Evolutionary conservation across 1,284 basidiomycete genomes (phyloP), one percentile per base, ranked within the genome.

Genomic region (Ustilago cynodontis): DNA sequence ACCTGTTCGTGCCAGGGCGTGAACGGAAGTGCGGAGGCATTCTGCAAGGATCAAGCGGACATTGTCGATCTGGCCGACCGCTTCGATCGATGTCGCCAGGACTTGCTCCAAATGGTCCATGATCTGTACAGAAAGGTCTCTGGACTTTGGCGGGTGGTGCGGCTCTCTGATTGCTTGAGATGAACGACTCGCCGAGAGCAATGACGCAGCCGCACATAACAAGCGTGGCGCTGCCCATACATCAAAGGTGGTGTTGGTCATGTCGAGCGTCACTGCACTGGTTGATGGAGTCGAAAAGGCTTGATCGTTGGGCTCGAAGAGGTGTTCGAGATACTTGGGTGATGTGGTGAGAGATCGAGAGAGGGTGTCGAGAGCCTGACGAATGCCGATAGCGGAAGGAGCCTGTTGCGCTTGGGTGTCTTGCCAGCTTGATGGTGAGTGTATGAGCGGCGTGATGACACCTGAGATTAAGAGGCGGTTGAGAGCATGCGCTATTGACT

Each of bases 191-290:
- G 59, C 55, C 14, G 65, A 33, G 18, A 69, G 47, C 52, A 66
- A 51, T 1, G 65, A 68, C 18, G 68, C 67, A 22, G 66, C 74
- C 53, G 72, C 73, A 10, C 64, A 70, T 3, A 83, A 47, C 9
- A 83, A 43, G 7, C 81, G 73, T 14, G 81, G 81, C 2, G 74
- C 43, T 41, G 75, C 64, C 81, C 81, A 83, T 0, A 79, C 63
- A 16, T 80, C 78, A 29, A 83, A 71, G 2, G 81, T 82, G 39
- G 79, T 81, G 29, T 73, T 76, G 37, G 65, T 28, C 57, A 64
- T 58, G 35, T 72, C 65, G 43, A 72, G 70, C 18, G 65, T 60
- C n/a, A 67, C 33, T 11, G 70, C 58, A 29, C 70, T 67, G 14
- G 60, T 59, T 0, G 70, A 72, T 28, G 65, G 47, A 6, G 57